These are phyloP conservation scores for Heliocybe sulcata DNA, from an alignment of 1,284 basidiomycete genomes.

Conservation along the genomic window DNA sequence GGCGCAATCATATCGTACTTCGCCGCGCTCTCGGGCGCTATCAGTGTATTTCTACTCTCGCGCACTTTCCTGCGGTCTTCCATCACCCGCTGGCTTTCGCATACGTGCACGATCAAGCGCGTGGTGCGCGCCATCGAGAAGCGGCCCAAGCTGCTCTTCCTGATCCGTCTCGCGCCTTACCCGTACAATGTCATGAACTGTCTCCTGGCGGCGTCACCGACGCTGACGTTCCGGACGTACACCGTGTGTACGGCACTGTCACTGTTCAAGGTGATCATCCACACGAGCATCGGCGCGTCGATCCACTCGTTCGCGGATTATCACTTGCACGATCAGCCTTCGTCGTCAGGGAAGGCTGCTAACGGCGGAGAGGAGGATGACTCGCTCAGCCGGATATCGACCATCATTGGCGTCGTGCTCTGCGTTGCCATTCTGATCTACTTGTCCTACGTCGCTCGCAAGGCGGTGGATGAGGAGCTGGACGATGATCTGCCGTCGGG, in stretches of 20 bases:
- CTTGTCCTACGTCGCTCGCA: conserved; percentile 71
- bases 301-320: conserved; percentile 78
- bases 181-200: conserved; percentile 90
- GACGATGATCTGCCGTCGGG: conserved; percentile 30
- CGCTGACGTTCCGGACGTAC: conserved; percentile 75
- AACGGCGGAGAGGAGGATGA: conserved; percentile 32
- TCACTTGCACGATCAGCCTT: conserved; percentile 29
- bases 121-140: conserved; percentile 85
- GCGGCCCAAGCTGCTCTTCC: conserved; percentile 76
- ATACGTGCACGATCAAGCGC: conserved; percentile 56
- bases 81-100: conserved; percentile 69
- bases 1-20: conserved; percentile 80
- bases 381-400: conserved; percentile 56
- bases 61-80: conserved; percentile 61
- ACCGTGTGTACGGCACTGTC: conserved; percentile 75
- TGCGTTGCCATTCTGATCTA: conserved; percentile 77
- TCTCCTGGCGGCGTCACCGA: conserved; percentile 79
- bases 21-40: conserved; percentile 76
- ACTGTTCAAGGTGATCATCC: conserved; percentile 81
- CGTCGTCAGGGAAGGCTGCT: conserved; percentile 12
- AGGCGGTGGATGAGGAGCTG: conserved; percentile 75
- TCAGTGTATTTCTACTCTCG: conserved; percentile 73
- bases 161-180: conserved; percentile 80
- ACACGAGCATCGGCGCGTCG: conserved; percentile 75
- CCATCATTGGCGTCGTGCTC: conserved; percentile 60